A percentile compares a stretch with the other conserved stretches of the same genome.
phyloP scores from a whole-genome alignment of 306 rosid species.

The Albizia julibrissin region DNA sequence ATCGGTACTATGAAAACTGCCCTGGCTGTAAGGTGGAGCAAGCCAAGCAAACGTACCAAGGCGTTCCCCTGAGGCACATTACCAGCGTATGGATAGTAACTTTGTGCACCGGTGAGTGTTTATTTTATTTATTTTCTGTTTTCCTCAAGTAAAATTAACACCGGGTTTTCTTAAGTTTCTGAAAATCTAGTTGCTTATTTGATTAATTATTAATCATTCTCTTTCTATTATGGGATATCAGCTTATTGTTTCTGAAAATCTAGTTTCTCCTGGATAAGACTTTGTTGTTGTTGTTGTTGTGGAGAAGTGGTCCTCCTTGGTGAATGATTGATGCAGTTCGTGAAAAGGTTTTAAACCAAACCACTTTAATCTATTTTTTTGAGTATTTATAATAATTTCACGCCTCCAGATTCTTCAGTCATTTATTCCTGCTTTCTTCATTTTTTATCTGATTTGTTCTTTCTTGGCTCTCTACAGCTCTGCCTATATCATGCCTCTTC shows the following conservation, averaged over 20 bases:
- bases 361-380: neutral
- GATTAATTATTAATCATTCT: too few species aligned
- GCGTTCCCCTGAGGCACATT: conserved; percentile 46
- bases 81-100: conserved; percentile 50
- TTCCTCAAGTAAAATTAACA: neutral
- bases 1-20: conserved; percentile 54
- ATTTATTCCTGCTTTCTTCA: neutral
- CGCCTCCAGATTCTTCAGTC: neutral
- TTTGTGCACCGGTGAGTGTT: conserved; percentile 49
- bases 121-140: neutral
- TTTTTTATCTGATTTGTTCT: neutral
- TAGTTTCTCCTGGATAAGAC: neutral
- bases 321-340: neutral
- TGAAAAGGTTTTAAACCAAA: neutral
- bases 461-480: conserved; percentile 37
- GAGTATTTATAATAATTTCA: neutral
- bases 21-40: conserved; percentile 78
- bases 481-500: conserved; percentile 49
- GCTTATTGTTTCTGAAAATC: neutral
- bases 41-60: conserved; percentile 43
- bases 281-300: neutral
- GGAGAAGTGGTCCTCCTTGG: neutral
- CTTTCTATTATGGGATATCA: neutral
- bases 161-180: neutral
- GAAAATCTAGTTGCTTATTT: too few species aligned